These are phyloP conservation scores for Lycium ferocissimum DNA, from an alignment of 257 asterid species.

Conservation along the genomic window DNA sequence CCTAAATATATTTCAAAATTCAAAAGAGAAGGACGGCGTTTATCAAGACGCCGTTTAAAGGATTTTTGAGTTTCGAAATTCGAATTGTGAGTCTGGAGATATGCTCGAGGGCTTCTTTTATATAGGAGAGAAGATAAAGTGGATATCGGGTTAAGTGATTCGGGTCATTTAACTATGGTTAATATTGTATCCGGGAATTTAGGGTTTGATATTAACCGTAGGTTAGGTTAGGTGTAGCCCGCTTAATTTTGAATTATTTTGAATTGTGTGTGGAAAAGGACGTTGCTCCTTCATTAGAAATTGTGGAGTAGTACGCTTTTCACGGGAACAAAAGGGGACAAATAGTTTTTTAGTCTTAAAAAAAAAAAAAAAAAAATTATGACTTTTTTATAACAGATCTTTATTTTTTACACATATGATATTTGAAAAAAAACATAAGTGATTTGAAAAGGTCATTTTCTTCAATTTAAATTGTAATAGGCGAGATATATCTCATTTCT, in stretches of 20 bases:
- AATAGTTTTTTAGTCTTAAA: too few species aligned
- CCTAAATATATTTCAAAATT: too few species aligned
- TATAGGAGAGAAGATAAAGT: background rate
- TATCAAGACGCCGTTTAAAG: conserved; percentile 33
- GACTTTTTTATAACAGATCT: too few species aligned
- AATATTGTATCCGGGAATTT: background rate
- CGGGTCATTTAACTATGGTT: conserved; percentile 1
- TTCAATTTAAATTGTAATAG: too few species aligned
- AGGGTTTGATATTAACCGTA: background rate
- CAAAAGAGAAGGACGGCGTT: conserved; percentile 22
- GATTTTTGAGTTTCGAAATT: background rate
- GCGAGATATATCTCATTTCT: too few species aligned
- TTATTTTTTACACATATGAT: too few species aligned
- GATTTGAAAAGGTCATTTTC: too few species aligned
- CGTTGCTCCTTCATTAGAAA: background rate
- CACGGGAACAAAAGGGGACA: too few species aligned
- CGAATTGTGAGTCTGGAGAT: background rate
- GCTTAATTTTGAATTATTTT: conserved; percentile 5
- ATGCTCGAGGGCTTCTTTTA: background rate
- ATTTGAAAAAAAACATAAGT: too few species aligned
- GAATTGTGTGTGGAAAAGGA: conserved; percentile 6
- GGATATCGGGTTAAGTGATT: conserved; percentile 7
- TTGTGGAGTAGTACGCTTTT: background rate
- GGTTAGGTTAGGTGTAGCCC: background rate
- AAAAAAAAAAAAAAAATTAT: too few species aligned